Base-by-base conservation (phyloP, 2,329 filamentous ascomycete genomes). In the Trichoderma gracile region DNA sequence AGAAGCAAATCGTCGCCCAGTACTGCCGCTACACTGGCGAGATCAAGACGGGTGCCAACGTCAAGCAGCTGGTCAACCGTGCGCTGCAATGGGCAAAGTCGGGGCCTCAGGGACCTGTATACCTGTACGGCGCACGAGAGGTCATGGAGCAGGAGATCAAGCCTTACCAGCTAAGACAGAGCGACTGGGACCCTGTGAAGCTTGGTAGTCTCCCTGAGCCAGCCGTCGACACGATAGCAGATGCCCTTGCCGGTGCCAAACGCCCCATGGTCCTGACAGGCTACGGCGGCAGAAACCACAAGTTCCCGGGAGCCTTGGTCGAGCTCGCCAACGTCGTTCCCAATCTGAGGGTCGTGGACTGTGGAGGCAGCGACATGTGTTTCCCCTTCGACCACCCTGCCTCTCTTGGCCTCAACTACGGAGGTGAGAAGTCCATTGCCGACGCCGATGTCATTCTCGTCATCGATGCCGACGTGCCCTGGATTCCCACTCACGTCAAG, bases 391-490 rank as follows among this genome's bases (percentile, higher is more conserved):
- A 89, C 61, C 89, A 93, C 70, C 86, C 83, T 2, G 86, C 78
- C 0, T 91, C 85, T 79, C 73, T 92, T 14, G 89, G 93, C 2
- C 75, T 95, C 58, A 83, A 87, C 49, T 96, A 88, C 70, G 92
- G 92, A 3, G 82, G 85, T 3, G 90, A 96, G 58, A 86, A 91
- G 2, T 81, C 82, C 47, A 91, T 97, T 73, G 84, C 82, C 65
- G 86, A 86, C 0, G 92, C 93, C 0, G 94, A 97, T 74, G 85
- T 92, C 12, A 96, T 97, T 65, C 69, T 97, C 1, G 89, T 97
- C 2, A 73, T 96, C 25, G 90, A 97, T 75, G 96, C 92, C 68
- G 93, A 97, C 72, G 92, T 97, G 0, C 93, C 93, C 0, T 97
- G 93, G 92, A 93, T 97, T 63, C 88, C 89, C n/a, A 95, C 92